These are phyloP conservation scores for Neocatenulostroma microsporum DNA, from an alignment of 2,329 filamentous ascomycete genomes.

Conservation along the genomic window DNA sequence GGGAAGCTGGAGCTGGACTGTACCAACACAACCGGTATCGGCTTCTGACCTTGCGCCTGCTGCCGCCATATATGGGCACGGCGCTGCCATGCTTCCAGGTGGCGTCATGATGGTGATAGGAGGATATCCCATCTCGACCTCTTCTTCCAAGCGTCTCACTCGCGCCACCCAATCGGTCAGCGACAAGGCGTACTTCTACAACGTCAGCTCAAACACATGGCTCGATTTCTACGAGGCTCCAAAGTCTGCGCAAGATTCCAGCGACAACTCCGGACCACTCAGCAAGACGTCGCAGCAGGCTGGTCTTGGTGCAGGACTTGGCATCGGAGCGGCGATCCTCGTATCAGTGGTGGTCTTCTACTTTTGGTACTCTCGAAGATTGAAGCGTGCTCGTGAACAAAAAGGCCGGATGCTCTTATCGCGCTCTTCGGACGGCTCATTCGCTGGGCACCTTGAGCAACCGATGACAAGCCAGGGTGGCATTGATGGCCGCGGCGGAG, in stretches of 20 bases:
- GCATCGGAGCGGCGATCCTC: slow-evolving; percentile 37
- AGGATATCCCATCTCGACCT: slow-evolving; percentile 46
- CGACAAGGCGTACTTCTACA: slow-evolving; percentile 50
- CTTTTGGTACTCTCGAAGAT: slow-evolving; percentile 39
- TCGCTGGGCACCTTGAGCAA: slow-evolving; percentile 43
- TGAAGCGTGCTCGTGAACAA: slow-evolving; percentile 33
- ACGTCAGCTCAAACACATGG: slow-evolving; percentile 55
- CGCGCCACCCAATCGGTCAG: slow-evolving; percentile 35
- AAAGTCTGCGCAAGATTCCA: slow-evolving; percentile 3
- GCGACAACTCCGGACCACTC: slow-evolving; percentile 26
- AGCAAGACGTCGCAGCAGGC: slow-evolving; percentile 40
- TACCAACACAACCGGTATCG: too few relatives aligned
- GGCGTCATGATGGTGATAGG: slow-evolving; percentile 55
- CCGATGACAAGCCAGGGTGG: slow-evolving; percentile 32
- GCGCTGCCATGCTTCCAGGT: slow-evolving; percentile 53
- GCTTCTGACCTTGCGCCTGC: too few relatives aligned
- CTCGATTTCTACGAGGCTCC: slow-evolving; percentile 47
- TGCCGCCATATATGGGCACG: slow-evolving; percentile 54
- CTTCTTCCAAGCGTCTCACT: slow-evolving; percentile 27
- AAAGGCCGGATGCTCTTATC: slow-evolving; percentile 49
- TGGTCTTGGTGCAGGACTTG: slow-evolving; percentile 40
- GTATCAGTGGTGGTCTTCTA: slow-evolving; percentile 37
- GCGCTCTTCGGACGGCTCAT: slow-evolving; percentile 20
- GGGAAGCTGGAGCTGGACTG: slow-evolving; percentile 60
- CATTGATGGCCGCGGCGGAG: slow-evolving; percentile 32